Base-by-base conservation (phyloP, 1,284 basidiomycete genomes). In the Ustilago trichophora region DNA sequence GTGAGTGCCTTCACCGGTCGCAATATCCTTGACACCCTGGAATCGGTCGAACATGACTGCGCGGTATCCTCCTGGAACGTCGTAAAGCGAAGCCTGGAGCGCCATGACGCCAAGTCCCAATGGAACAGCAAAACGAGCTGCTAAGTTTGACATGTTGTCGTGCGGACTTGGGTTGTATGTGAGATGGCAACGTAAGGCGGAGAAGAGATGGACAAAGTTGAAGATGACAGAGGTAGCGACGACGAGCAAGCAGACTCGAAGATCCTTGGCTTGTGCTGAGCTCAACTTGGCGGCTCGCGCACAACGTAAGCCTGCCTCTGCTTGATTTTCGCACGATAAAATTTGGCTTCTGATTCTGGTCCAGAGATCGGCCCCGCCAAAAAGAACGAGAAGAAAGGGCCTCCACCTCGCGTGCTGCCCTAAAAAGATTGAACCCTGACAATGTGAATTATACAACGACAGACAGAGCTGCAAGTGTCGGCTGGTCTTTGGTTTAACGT, bases 11-110 rank as follows among this genome's bases (percentile, higher is more conserved):
- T 99, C 76, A 44, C 51, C 29, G n/a, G 67, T 60, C 25, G 75
- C 65, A 46, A 62, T 43, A 38, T 66, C 58, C 64, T 77, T 71
- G 42, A 98, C 94, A 83, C 96, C 96, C 52, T 89, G 87, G 83
- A 98, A 98, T 77, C 95, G 87, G 84, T 98, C 95, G 83, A 98
- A 98, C 89, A 98, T 93, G 75, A 98, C 95, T 24, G 96, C 95
- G 52, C 91, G 87, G 84, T 90, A 93, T 40, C 94, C 93, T 47
- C 82, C 82, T 18, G 80, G 80, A 13, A 82, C 82, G 60, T 82
- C 80, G 68, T 82, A 82, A 40, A 82, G 72, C 31, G 76, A 78
- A 8, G 81, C 74, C 56, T 82, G 82, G n/a, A 80, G 65, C 11
- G 74, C 73, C 55, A 82, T 66, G n/a, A 79, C 73, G 18, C 75